These are phyloP conservation scores for Gelatoporia subvermispora DNA, from an alignment of 768 basidiomycete species.

Conservation along the genomic window DNA sequence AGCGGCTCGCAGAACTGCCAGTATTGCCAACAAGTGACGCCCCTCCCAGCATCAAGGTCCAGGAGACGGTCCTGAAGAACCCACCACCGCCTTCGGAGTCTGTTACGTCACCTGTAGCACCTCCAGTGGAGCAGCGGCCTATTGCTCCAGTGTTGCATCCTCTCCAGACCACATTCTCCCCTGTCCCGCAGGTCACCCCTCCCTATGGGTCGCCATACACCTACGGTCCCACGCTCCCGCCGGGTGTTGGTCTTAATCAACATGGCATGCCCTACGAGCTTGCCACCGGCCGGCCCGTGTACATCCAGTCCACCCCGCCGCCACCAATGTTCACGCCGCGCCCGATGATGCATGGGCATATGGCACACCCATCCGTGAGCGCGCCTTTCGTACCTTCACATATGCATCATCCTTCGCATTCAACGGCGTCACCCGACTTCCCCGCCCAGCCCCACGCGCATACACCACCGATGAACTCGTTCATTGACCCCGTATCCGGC, in stretches of 20 bases:
- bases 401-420: constrained; percentile 49
- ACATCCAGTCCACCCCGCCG: constrained; percentile 52
- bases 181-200: constrained; percentile 43
- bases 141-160: constrained; percentile 37
- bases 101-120: constrained; percentile 2
- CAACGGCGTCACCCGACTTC: constrained; percentile 61
- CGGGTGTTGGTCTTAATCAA: constrained; percentile 67
- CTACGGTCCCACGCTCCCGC: constrained; percentile 51
- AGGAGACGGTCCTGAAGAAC: constrained; percentile 43
- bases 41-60: constrained; percentile 29
- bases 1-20: constrained; percentile 38
- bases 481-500: constrained; percentile 62
- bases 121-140: constrained; percentile 16
- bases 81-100: constrained; percentile 23
- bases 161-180: constrained; percentile 39
- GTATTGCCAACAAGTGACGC: constrained; percentile 15
- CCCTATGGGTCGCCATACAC: constrained; percentile 65
- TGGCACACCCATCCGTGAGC: constrained; percentile 39
- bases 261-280: constrained; percentile 81
- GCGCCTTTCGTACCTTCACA: constrained; percentile 55
- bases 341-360: constrained; percentile 55
- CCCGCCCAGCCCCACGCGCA: constrained; percentile 52
- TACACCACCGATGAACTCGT: constrained; percentile 59
- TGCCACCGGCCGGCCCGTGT: constrained; percentile 76
- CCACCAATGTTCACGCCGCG: constrained; percentile 62